Base-by-base conservation (phyloP, 2,329 filamentous ascomycete species). In the Aureobasidium namibiae region DNA sequence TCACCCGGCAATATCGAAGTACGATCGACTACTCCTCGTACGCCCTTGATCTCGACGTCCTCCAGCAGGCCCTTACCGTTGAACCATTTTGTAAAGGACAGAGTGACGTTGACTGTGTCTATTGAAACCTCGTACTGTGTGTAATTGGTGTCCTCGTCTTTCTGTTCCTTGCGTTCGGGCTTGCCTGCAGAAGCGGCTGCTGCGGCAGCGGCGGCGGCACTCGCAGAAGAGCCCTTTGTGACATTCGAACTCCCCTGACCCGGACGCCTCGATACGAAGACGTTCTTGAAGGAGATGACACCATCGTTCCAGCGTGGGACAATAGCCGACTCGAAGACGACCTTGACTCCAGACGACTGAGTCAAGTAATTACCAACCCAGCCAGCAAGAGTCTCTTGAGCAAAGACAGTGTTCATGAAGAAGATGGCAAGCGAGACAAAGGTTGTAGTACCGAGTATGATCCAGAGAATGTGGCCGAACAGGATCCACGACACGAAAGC, bases 1-100 rank as follows among this genome's bases (percentile, higher is more conserved):
- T 87, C 84, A 34, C 79, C 80, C 31, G 67, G 94, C 60, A 80
- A 76, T 2, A 99, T 88, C 48, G 85, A 88, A 0, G 91, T 96
- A 61, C 94, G 84, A 73, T 99, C 94, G 45, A 99, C 81, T 5
- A 97, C 90, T 23, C 94, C 94, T 61, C 94, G 84, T 31, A 99
- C 89, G 4, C 94, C 94, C 69, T 91, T 94, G 56, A 99, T 87
- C 69, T 96, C 91, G 42, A 99, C 94, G 69, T 97, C 90, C 66
- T 89, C 87, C 9, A 99, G 77, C 6, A 95, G 80, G 0, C 94
- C 94, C 72, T 92, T 96, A 23, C 94, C 92, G 66, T 96, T 97
- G 84, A 95, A 95, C 94, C 94, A 99, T 70, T 96, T 97, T n/a
- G 91, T 81, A 66, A 99, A 97, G 0, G 94, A 99, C 26, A 99